Conservation (phyloP, 176 grass and related monocot genomes). For the Aegilops longissima region DNA sequence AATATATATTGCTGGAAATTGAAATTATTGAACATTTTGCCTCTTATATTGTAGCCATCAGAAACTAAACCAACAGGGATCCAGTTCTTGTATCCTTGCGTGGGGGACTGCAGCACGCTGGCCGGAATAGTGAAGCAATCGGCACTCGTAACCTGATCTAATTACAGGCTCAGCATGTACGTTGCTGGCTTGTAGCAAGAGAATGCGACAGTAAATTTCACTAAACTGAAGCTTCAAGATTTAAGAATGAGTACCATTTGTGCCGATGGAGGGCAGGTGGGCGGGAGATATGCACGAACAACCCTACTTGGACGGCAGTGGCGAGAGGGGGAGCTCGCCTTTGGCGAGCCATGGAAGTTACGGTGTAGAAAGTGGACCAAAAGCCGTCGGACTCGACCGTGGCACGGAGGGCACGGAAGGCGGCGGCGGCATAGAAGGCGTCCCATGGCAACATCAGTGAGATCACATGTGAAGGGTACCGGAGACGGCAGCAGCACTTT, state of each 20-base stretch:
- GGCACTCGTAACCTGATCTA: neutral
- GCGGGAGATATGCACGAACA: constrained; percentile 45
- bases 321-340: constrained; percentile 3
- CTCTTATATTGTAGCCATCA: neutral
- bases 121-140: neutral
- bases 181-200: neutral
- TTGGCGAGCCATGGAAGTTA: constrained; percentile 22
- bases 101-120: neutral
- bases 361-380: constrained; percentile 51
- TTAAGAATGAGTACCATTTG: constrained; percentile 23
- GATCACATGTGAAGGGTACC: too few species aligned
- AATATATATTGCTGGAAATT: too few species aligned
- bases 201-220: neutral
- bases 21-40: neutral
- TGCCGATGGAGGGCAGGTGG: neutral
- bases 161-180: neutral
- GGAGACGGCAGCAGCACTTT: too few species aligned
- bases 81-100: neutral
- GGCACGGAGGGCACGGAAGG: constrained; percentile 37
- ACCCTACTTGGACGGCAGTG: constrained; percentile 28
- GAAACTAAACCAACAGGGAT: neutral
- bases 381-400: constrained; percentile 51
- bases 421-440: neutral
- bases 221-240: neutral
- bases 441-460: too few species aligned